Base-by-base conservation (phyloP, 2,329 filamentous ascomycete species). In the Arthrobotrys musiformis region DNA sequence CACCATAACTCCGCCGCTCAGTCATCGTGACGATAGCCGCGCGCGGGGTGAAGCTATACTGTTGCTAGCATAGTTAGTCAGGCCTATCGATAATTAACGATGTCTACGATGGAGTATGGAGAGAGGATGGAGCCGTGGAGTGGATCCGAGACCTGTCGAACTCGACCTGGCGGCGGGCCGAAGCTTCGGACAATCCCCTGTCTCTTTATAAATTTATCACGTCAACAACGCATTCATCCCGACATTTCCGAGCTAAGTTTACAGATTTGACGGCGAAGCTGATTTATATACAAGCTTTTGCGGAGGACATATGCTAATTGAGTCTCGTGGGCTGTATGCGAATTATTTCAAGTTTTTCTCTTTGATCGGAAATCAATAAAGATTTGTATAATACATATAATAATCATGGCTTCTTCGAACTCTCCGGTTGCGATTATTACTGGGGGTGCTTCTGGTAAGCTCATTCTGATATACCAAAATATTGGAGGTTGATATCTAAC, bases 391-490 rank as follows among this genome's bases (percentile, higher is more conserved):
- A 5, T n/a, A 13, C 9, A 19, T 60, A 60, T 24, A 26, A 26
- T 62, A 17, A 26, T 33, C 22, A 46, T 46, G 17, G 9, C 22
- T 30, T 52, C 70, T 48, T 64, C 70, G 6, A 52, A 42, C 6
- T 42, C 54, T 17, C 83, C 83, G 6, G 83, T 85, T 35, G 85
- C 84, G 5, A 82, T 86, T n/a, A 81, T 86, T 19, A 86, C 85
- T 17, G 85, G 85, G 19, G 85, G 82, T 19, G 84, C 82, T 52
- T 85, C 84, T 63, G 85, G 85, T 70, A 46, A 58, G 54, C 28
- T 9, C n/a, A n/a, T n/a, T n/a, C n/a, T n/a, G n/a, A n/a, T n/a
- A 17, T 42, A 17, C 15, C 40, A 42, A 7, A 42, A 1, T 17
- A 17, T 33, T 33, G 30, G 9, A 33, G 9, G 22, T 46, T 5